Conservation (phyloP, 2,329 filamentous ascomycete genomes). For the Pseudogymnoascus sp. region DNA sequence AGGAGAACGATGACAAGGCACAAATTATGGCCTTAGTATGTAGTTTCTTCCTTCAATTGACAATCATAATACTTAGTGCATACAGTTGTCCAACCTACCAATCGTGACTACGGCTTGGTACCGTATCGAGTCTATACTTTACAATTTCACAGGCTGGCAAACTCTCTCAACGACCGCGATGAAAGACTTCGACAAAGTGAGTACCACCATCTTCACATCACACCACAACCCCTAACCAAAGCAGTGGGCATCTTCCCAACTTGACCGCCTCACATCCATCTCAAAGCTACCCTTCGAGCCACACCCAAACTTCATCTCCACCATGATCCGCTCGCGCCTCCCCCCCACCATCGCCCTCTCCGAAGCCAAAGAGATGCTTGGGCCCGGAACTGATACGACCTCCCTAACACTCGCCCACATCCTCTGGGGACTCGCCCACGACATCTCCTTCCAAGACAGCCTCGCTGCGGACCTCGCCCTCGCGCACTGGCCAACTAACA, state of each 20-base stretch:
- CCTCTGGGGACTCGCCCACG: slow-evolving; percentile 25
- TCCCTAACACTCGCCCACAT: slow-evolving; percentile 28
- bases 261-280: neutral
- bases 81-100: slow-evolving; percentile 18
- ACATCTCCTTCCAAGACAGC: slow-evolving; percentile 21
- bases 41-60: slow-evolving; percentile 19
- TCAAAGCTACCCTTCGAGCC: neutral
- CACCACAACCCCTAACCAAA: neutral
- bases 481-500: slow-evolving; percentile 21
- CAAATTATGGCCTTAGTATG: slow-evolving; percentile 26
- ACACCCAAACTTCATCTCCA: slow-evolving; percentile 11
- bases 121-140: slow-evolving; percentile 19
- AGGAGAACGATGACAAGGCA: slow-evolving; percentile 27
- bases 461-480: slow-evolving; percentile 21
- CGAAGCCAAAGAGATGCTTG: slow-evolving; percentile 28
- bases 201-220: neutral
- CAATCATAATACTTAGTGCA: slow-evolving; percentile 17
- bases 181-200: slow-evolving; percentile 8
- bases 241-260: slow-evolving; percentile 10
- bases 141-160: slow-evolving; percentile 2
- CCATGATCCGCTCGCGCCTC: slow-evolving; percentile 10
- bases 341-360: slow-evolving; percentile 7
- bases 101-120: neutral
- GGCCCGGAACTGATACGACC: slow-evolving; percentile 29
- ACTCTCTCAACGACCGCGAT: slow-evolving; percentile 1